phyloP scores from a whole-genome alignment of 2,329 filamentous ascomycete species.

The Cladosporium sp. region DNA sequence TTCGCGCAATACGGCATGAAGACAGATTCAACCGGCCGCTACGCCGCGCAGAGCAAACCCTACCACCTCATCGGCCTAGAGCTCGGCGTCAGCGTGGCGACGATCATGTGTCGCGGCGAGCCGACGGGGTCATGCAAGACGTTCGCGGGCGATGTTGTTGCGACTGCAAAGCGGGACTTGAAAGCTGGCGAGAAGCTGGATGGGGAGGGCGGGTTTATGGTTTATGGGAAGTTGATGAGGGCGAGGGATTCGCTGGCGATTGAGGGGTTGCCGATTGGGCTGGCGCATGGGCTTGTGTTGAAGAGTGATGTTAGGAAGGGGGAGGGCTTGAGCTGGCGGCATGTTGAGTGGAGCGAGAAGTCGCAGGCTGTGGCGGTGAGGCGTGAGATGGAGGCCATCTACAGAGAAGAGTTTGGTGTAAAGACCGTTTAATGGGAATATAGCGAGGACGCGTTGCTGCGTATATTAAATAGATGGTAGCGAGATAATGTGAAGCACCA shows the following conservation, averaged over 20 bases:
- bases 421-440: not conserved
- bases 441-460: not conserved
- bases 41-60: constrained; percentile 50
- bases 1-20: constrained; percentile 49
- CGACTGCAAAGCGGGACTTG: constrained; percentile 50
- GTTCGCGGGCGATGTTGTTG: constrained; percentile 48
- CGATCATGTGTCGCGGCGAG: constrained; percentile 49
- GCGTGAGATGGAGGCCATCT: constrained; percentile 48
- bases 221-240: constrained; percentile 47
- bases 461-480: not conserved
- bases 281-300: constrained; percentile 46
- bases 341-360: constrained; percentile 46
- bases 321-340: constrained; percentile 45
- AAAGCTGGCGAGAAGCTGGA: constrained; percentile 47
- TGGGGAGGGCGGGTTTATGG: constrained; percentile 49
- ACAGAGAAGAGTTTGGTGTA: constrained; percentile 28
- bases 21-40: constrained; percentile 44
- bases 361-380: constrained; percentile 43
- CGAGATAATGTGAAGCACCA: not conserved
- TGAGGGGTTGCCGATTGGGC: constrained; percentile 45
- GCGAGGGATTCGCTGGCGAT: constrained; percentile 44
- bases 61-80: constrained; percentile 52
- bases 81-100: constrained; percentile 47
- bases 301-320: constrained; percentile 46
- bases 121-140: constrained; percentile 49